These are phyloP conservation scores for Xylona heveae DNA, from an alignment of 495 filamentous ascomycete genomes.

Conservation along the genomic window DNA sequence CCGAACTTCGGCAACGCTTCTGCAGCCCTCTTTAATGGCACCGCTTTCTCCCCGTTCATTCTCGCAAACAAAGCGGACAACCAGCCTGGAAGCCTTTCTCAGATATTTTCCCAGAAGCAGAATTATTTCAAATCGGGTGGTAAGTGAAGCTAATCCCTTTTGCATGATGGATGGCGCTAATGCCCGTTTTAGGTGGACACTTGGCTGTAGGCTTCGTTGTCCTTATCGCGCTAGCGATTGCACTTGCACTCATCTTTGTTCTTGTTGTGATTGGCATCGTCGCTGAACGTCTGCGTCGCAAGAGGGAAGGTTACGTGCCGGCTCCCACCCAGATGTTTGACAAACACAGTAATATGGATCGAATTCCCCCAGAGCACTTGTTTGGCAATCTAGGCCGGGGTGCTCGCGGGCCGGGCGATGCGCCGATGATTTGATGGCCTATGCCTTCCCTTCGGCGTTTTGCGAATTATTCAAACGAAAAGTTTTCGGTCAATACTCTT, in stretches of 20 bases:
- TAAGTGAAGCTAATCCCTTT: slow-evolving; percentile 16
- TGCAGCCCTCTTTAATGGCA: slow-evolving; percentile 76
- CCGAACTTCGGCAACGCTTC: slow-evolving; percentile 63
- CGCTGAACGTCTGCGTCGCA: slow-evolving; percentile 63
- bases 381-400: slow-evolving; percentile 26
- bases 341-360: slow-evolving; percentile 49
- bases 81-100: slow-evolving; percentile 47
- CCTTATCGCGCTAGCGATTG: slow-evolving; percentile 77
- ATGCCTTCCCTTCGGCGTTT: too few relatives aligned
- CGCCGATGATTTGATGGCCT: too few relatives aligned
- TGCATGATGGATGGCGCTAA: background rate
- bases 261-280: slow-evolving; percentile 71
- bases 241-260: slow-evolving; percentile 68
- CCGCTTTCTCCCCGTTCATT: slow-evolving; percentile 50
- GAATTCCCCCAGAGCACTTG: slow-evolving; percentile 64
- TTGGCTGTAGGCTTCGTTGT: slow-evolving; percentile 74
- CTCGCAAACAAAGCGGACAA: slow-evolving; percentile 45
- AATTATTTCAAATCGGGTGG: slow-evolving; percentile 36
- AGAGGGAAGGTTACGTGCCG: slow-evolving; percentile 67
- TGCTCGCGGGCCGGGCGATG: too few relatives aligned
- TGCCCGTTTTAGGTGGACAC: slow-evolving; percentile 20
- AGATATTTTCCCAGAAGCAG: slow-evolving; percentile 53
- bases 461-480: too few relatives aligned
- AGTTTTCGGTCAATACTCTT: too few relatives aligned
- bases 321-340: slow-evolving; percentile 57